Conservation (phyloP, 331 rosid genomes). For the Dryas integrifolia region DNA sequence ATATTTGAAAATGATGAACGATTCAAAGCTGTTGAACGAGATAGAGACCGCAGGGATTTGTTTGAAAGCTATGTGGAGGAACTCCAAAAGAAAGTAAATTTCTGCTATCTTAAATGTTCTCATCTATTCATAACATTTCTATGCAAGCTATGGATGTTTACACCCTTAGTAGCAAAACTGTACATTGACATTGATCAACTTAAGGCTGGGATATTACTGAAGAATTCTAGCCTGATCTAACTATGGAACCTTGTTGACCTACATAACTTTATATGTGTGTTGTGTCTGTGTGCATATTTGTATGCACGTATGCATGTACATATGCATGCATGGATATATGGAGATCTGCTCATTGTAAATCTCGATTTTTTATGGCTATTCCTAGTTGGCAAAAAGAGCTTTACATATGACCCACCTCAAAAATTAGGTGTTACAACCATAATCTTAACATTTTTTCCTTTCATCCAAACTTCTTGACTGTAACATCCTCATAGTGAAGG, state of each 20-base stretch:
- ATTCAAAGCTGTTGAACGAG: slow-evolving; percentile 83
- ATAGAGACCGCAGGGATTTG: slow-evolving; percentile 81
- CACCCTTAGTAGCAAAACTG: not conserved
- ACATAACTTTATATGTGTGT: not conserved
- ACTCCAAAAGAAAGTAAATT: slow-evolving; percentile 59
- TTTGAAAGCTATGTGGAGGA: slow-evolving; percentile 73
- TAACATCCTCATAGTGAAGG: not conserved
- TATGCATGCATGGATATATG: not conserved
- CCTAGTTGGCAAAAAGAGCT: slow-evolving; percentile 2
- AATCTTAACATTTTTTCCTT: not conserved
- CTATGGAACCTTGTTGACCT: not conserved
- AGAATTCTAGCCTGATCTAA: not conserved
- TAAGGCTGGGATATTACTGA: not conserved
- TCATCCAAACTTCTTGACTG: not conserved
- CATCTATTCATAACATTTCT: not conserved
- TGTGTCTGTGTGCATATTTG: not conserved
- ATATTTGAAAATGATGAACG: slow-evolving; percentile 85
- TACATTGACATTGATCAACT: not conserved
- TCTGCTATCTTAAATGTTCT: slow-evolving; percentile 22
- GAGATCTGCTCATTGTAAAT: not conserved
- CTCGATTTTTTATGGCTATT: slow-evolving; percentile 1
- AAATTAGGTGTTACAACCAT: not conserved
- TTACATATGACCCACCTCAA: not conserved
- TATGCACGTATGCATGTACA: not conserved
- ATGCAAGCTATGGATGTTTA: not conserved